phyloP scores from a whole-genome alignment of 805 yeast genomes.

The Cyberlindnera bimundalis region DNA sequence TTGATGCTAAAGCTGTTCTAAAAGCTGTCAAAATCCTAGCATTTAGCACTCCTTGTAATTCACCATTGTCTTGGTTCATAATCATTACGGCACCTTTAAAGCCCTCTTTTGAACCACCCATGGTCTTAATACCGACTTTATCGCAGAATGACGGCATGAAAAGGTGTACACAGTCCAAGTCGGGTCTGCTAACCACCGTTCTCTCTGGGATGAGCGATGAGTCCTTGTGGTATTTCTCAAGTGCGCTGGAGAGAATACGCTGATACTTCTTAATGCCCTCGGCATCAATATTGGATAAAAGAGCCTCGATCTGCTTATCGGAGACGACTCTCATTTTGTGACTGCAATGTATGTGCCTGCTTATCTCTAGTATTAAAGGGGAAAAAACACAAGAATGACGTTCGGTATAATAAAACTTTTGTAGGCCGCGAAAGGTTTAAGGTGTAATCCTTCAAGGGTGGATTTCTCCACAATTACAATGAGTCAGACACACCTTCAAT shows the following conservation, averaged over 20 bases:
- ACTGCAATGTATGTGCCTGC: too few relatives aligned
- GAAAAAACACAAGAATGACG: too few relatives aligned
- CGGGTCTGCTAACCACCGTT: conserved; percentile 40
- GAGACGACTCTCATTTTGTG: conserved; percentile 33
- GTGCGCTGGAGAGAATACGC: conserved; percentile 33
- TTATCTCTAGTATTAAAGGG: too few relatives aligned
- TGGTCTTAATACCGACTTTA: conserved; percentile 55
- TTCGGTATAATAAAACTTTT: background rate
- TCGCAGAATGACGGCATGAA: conserved; percentile 66
- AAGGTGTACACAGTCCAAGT: conserved; percentile 42
- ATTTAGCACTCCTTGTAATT: conserved; percentile 49
- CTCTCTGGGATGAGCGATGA: conserved; percentile 52
- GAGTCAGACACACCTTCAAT: background rate
- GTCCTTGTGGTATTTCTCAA: conserved; percentile 39
- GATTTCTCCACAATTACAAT: background rate
- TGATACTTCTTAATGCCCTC: conserved; percentile 35
- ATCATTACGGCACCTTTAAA: conserved; percentile 56
- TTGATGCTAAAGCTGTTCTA: conserved; percentile 59
- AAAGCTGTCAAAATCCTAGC: conserved; percentile 62
- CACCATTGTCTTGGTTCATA: conserved; percentile 49
- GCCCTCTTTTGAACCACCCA: conserved; percentile 56
- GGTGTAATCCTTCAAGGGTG: background rate
- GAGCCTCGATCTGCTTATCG: conserved; percentile 29
- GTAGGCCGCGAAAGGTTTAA: too few relatives aligned
- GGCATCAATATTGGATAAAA: conserved; percentile 29